Conservation (phyloP, 2,329 filamentous ascomycete species). For the Colletotrichum sp. region DNA sequence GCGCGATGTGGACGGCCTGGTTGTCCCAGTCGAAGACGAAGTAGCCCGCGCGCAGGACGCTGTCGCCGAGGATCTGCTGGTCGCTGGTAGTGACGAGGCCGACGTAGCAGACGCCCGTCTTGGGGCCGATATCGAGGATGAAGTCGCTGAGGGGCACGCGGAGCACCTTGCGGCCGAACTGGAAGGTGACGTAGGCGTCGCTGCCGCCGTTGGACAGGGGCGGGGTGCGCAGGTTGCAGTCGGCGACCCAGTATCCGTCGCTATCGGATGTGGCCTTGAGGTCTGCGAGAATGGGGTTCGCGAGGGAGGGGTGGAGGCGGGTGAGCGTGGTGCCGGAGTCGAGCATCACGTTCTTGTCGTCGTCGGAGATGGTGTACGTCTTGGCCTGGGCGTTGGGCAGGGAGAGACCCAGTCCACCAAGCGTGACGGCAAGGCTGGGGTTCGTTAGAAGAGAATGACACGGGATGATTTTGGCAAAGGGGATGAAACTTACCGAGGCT, state of each 20-base stretch:
- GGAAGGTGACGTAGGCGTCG: slow-evolving; percentile 46
- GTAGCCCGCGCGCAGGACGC: slow-evolving; percentile 48
- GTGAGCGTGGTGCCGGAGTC: slow-evolving; percentile 59
- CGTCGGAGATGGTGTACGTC: slow-evolving; percentile 26
- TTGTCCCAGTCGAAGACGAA: slow-evolving; percentile 54
- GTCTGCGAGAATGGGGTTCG: slow-evolving; percentile 45
- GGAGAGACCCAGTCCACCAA: slow-evolving; percentile 36
- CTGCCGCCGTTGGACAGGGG: slow-evolving; percentile 33
- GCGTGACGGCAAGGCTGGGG: slow-evolving; percentile 35
- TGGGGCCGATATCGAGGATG: slow-evolving; percentile 45
- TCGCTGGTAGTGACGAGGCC: slow-evolving; percentile 44
- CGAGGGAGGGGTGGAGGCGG: slow-evolving; percentile 48
- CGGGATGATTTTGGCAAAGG: neutral
- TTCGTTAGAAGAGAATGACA: neutral
- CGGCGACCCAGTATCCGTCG: slow-evolving; percentile 48
- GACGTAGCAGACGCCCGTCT: slow-evolving; percentile 42
- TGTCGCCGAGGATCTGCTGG: slow-evolving; percentile 49
- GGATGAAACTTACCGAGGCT: slow-evolving; percentile 30
- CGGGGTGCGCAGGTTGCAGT: slow-evolving; percentile 42
- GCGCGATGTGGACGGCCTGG: slow-evolving; percentile 42
- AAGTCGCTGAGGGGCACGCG: slow-evolving; percentile 53
- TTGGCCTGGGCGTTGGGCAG: slow-evolving; percentile 24
- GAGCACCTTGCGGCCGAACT: slow-evolving; percentile 46
- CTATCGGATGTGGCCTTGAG: slow-evolving; percentile 46
- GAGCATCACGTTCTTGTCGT: slow-evolving; percentile 49